Evolutionary conservation across 192 early-diverging fungal genomes (phyloP).

Genomic region (Podila clonocystis): DNA sequence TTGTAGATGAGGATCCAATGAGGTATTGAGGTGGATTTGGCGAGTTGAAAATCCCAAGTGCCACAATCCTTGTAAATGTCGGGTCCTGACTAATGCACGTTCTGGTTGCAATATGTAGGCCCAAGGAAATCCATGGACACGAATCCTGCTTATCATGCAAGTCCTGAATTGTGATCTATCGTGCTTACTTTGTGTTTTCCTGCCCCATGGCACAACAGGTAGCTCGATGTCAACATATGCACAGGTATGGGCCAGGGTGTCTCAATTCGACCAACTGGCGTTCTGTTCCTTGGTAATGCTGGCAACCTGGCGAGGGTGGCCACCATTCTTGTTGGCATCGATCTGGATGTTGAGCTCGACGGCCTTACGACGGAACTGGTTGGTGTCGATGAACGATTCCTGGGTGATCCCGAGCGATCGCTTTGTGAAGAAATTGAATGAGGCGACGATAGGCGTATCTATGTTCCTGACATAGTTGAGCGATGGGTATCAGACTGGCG

Average conservation of each 20-base stretch:
- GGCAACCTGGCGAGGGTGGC: slow-evolving; percentile 78
- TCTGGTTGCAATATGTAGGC: too few species aligned
- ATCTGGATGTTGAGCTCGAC: slow-evolving; percentile 86
- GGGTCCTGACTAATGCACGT: too few species aligned
- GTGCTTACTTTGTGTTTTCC: not conserved
- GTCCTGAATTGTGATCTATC: too few species aligned
- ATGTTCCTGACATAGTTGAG: slow-evolving; percentile 52
- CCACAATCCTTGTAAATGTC: too few species aligned
- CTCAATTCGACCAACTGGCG: slow-evolving; percentile 72
- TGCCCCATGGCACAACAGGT: not conserved
- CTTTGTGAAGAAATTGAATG: slow-evolving; percentile 85
- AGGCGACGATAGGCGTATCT: slow-evolving; percentile 72
- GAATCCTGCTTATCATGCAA: too few species aligned
- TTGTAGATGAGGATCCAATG: not conserved
- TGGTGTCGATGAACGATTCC: slow-evolving; percentile 91
- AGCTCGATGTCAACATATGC: slow-evolving; percentile 48
- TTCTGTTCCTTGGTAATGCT: slow-evolving; percentile 75
- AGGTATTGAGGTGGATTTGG: slow-evolving; percentile 2
- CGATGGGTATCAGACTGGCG: too few species aligned
- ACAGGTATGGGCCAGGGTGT: slow-evolving; percentile 90
- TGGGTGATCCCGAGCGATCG: slow-evolving; percentile 80
- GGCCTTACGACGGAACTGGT: slow-evolving; percentile 81
- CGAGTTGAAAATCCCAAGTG: too few species aligned
- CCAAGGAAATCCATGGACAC: too few species aligned
- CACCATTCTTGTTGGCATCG: slow-evolving; percentile 79